Percentiles rank a stretch among this genome's conserved stretches.
Evolutionary conservation across 2,329 filamentous ascomycete genomes (phyloP).

Genomic region (Cytospora piceicola): DNA sequence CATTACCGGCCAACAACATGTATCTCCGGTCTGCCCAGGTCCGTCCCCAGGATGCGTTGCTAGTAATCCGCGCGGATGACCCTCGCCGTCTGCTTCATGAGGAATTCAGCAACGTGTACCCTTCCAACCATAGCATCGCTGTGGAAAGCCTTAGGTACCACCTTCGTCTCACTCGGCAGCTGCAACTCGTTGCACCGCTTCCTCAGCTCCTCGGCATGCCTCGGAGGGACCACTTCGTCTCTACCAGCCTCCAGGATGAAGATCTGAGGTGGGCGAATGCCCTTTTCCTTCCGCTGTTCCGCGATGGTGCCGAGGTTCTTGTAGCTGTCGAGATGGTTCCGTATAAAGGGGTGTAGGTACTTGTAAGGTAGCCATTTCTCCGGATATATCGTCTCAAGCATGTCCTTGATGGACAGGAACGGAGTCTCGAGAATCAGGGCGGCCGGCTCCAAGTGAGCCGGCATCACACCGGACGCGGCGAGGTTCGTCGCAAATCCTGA

Average conservation of each 20-base stretch:
- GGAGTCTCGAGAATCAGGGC: conserved; percentile 75
- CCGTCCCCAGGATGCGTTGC: background rate
- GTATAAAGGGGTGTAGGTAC: conserved; percentile 73
- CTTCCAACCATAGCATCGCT: conserved; percentile 58
- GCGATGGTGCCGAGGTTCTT: conserved; percentile 53
- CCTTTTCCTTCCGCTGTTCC: conserved; percentile 36
- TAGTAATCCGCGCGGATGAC: background rate
- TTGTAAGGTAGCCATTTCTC: conserved; percentile 80
- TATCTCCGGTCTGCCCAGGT: background rate
- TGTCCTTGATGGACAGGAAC: conserved; percentile 70
- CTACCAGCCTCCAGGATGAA: conserved; percentile 60
- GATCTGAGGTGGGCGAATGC: conserved; percentile 41
- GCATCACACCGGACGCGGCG: conserved; percentile 47
- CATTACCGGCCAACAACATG: background rate
- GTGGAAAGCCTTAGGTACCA: conserved; percentile 56
- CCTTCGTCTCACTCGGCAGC: conserved; percentile 49
- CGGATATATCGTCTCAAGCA: conserved; percentile 74
- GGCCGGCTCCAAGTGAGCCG: conserved; percentile 45
- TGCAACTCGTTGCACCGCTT: conserved; percentile 53
- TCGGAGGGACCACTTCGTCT: conserved; percentile 61
- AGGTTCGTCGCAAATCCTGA: conserved; percentile 71
- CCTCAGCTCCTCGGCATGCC: conserved; percentile 52
- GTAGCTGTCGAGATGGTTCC: conserved; percentile 64
- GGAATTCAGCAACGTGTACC: conserved; percentile 50
- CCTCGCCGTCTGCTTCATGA: conserved; percentile 38